These are phyloP conservation scores for Pseudogymnoascus sp. DNA, from an alignment of 2,329 filamentous ascomycete genomes.

Conservation along the genomic window DNA sequence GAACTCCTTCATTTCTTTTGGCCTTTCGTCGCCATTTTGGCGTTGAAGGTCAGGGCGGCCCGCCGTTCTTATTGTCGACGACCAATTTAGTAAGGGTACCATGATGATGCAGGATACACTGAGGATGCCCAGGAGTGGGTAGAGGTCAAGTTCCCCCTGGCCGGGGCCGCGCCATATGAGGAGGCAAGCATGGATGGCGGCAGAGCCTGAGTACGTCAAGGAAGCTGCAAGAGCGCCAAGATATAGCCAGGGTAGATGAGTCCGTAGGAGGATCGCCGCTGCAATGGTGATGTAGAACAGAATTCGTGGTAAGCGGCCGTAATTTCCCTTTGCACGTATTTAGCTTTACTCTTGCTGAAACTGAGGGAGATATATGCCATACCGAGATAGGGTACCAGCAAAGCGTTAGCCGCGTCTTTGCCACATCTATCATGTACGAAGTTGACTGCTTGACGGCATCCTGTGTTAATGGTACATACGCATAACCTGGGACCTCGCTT, in stretches of 20 bases:
- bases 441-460: neutral
- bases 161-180: neutral
- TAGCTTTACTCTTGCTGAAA: neutral
- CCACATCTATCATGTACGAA: neutral
- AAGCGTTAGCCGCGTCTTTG: too few relatives aligned
- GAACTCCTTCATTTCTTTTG: neutral
- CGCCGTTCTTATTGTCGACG: neutral
- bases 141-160: neutral
- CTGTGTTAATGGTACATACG: neutral
- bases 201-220: neutral
- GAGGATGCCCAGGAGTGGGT: neutral
- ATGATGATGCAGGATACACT: neutral
- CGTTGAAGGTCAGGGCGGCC: neutral
- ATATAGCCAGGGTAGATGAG: neutral
- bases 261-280: neutral
- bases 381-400: neutral
- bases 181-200: neutral
- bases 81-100: neutral
- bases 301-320: neutral
- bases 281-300: neutral
- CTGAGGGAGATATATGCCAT: neutral
- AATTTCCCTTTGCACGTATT: neutral
- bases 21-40: neutral
- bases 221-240: neutral
- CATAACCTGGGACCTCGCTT: neutral